Conservation (phyloP, 225 moss, liverwort and hornwort genomes). For the Climacium dendroides region DNA sequence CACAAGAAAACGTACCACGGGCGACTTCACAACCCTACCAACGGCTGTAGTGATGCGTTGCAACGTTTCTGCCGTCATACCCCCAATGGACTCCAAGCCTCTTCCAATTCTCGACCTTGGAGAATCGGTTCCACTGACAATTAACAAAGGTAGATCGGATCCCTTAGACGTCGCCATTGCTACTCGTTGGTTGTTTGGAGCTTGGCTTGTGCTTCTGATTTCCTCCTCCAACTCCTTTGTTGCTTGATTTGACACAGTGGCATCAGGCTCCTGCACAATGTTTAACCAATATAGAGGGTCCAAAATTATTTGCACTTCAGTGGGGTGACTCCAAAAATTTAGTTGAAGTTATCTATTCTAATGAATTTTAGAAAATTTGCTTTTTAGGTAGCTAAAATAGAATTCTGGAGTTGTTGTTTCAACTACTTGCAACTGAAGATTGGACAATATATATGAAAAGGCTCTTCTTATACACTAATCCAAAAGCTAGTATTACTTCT, state of each 20-base stretch:
- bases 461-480: neutral
- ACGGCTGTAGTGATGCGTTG: neutral
- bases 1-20: neutral
- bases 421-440: neutral
- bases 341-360: no score
- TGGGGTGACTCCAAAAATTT: neutral
- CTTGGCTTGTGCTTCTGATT: neutral
- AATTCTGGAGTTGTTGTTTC: neutral
- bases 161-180: neutral
- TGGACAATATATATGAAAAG: neutral
- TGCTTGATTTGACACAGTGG: neutral
- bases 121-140: neutral
- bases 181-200: neutral
- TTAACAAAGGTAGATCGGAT: neutral
- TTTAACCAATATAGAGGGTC: neutral
- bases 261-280: neutral
- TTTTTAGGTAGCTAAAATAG: neutral
- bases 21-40: neutral
- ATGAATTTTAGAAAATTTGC: neutral
- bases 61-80: neutral
- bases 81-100: slow-evolving; percentile 8
- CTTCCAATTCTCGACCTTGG: neutral
- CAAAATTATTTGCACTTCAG: neutral
- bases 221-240: neutral
- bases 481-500: neutral